Evolutionary conservation across 352 stramenopile genomes (phyloP).

Genomic region (Phytophthora nicotianae): DNA sequence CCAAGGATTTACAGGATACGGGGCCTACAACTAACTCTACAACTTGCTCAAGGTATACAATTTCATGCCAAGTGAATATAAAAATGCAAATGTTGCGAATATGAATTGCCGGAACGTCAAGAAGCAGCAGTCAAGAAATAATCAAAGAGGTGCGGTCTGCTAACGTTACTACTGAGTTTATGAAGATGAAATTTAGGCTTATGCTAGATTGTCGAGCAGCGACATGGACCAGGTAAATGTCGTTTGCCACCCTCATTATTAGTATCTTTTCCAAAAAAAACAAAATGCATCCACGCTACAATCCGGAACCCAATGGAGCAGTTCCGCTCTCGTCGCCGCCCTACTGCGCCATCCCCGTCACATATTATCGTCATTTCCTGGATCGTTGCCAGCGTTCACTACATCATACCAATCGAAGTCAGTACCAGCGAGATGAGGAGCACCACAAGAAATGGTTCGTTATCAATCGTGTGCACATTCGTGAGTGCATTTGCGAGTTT

Average conservation of each 20-base stretch:
- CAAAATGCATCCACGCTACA: constrained; percentile 10
- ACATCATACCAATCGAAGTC: constrained; percentile 29
- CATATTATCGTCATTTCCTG: constrained; percentile 12
- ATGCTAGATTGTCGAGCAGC: constrained; percentile 6
- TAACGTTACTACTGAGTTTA: too few relatives aligned
- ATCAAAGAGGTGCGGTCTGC: too few relatives aligned
- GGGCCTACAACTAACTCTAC: constrained; percentile 21
- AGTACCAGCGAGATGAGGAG: constrained; percentile 14
- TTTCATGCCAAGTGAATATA: constrained; percentile 21
- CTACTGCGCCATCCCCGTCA: constrained; percentile 10
- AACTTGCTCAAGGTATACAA: constrained; percentile 17
- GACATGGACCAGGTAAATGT: constrained; percentile 12
- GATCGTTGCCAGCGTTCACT: constrained; percentile 26
- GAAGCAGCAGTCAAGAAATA: too few relatives aligned
- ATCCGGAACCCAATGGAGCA: constrained; percentile 1
- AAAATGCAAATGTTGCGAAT: constrained; percentile 12
- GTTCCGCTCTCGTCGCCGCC: too few relatives aligned
- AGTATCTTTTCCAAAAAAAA: background rate
- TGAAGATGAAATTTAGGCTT: too few relatives aligned
- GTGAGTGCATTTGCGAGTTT: constrained; percentile 20
- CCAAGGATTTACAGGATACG: constrained; percentile 27
- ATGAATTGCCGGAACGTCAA: constrained; percentile 1
- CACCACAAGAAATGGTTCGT: constrained; percentile 30
- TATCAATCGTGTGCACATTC: constrained; percentile 8
- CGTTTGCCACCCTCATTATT: background rate